A percentile compares a stretch with the other conserved stretches of the same genome.
Conservation (phyloP, 2,329 filamentous ascomycete genomes). For the Colletotrichum destructivum region DNA sequence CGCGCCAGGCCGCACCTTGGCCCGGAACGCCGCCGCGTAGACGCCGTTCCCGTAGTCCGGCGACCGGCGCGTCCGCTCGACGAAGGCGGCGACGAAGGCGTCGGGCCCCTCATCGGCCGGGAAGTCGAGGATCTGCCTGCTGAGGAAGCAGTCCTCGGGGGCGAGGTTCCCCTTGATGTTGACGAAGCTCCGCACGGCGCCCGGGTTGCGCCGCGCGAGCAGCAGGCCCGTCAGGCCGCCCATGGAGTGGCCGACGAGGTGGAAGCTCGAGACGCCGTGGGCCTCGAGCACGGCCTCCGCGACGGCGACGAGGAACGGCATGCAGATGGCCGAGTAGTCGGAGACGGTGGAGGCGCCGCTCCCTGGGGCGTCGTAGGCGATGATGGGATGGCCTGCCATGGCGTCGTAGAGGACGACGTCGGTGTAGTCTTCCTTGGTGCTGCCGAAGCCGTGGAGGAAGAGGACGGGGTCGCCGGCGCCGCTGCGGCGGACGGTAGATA, state of each 20-base stretch:
- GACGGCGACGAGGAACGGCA: slow-evolving; percentile 44
- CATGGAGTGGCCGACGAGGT: slow-evolving; percentile 50
- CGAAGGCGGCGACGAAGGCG: slow-evolving; percentile 16
- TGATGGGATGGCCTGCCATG: slow-evolving; percentile 41
- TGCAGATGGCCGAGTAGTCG: slow-evolving; percentile 40
- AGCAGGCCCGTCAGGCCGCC: slow-evolving; percentile 45
- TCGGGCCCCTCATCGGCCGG: slow-evolving; percentile 8
- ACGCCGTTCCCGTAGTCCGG: slow-evolving; percentile 37
- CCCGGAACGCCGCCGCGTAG: slow-evolving; percentile 41
- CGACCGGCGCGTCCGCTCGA: slow-evolving; percentile 40
- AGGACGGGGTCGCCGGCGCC: slow-evolving; percentile 34
- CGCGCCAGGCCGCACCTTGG: slow-evolving; percentile 41
- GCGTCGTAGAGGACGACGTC: slow-evolving; percentile 43
- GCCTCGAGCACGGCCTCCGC: slow-evolving; percentile 43
- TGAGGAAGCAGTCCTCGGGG: slow-evolving; percentile 48
- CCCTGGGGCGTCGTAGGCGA: slow-evolving; percentile 47
- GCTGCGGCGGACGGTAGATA: slow-evolving; percentile 19
- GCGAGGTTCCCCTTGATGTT: slow-evolving; percentile 49
- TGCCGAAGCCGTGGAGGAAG: slow-evolving; percentile 48
- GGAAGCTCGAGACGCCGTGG: slow-evolving; percentile 39
- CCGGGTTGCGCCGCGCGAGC: slow-evolving; percentile 40
- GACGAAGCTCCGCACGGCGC: slow-evolving; percentile 44
- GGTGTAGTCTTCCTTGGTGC: slow-evolving; percentile 48
- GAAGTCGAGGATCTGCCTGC: slow-evolving; percentile 44
- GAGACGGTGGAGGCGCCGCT: slow-evolving; percentile 43